A percentile compares a stretch with the other conserved stretches of the same genome.
Conservation (phyloP, 2,329 filamentous ascomycete species). For the Fusarium neocosmosporiellum region DNA sequence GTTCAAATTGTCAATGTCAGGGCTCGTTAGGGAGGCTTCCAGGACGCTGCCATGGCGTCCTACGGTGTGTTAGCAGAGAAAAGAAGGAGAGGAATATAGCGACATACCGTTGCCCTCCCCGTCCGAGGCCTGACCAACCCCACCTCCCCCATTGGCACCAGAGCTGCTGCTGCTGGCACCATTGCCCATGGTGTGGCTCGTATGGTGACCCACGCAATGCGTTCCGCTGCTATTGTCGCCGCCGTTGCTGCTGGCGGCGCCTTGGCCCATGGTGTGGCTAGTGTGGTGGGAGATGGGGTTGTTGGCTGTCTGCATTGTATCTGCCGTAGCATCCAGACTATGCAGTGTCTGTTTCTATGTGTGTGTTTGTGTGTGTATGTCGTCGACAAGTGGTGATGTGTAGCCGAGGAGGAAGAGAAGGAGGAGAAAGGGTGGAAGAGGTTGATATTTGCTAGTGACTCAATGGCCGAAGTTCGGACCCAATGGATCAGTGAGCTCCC, state of each 20-base stretch:
- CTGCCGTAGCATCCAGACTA: constrained; percentile 27
- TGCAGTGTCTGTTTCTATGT: not conserved
- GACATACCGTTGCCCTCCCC: constrained; percentile 9
- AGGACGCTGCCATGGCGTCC: constrained; percentile 10
- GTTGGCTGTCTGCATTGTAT: constrained; percentile 36
- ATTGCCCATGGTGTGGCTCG: constrained; percentile 31
- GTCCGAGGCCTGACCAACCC: constrained; percentile 22
- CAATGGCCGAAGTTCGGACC: not conserved
- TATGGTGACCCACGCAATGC: constrained; percentile 36
- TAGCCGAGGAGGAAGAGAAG: not conserved
- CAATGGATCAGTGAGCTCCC: not conserved
- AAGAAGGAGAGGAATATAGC: not conserved
- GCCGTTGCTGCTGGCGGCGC: constrained; percentile 41
- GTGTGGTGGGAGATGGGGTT: constrained; percentile 43
- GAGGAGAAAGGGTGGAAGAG: not conserved
- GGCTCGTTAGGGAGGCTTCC: constrained; percentile 35
- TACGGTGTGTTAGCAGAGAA: not conserved
- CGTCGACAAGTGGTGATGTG: not conserved
- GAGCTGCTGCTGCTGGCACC: constrained; percentile 31
- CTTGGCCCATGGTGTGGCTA: constrained; percentile 44
- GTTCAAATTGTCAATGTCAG: not conserved
- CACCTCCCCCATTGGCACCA: constrained; percentile 23
- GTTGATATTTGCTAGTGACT: not conserved
- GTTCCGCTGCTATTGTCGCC: constrained; percentile 34
- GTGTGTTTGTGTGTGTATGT: not conserved